phyloP scores from a whole-genome alignment of 768 basidiomycete genomes.

The Dacryopinax primogenitus region DNA sequence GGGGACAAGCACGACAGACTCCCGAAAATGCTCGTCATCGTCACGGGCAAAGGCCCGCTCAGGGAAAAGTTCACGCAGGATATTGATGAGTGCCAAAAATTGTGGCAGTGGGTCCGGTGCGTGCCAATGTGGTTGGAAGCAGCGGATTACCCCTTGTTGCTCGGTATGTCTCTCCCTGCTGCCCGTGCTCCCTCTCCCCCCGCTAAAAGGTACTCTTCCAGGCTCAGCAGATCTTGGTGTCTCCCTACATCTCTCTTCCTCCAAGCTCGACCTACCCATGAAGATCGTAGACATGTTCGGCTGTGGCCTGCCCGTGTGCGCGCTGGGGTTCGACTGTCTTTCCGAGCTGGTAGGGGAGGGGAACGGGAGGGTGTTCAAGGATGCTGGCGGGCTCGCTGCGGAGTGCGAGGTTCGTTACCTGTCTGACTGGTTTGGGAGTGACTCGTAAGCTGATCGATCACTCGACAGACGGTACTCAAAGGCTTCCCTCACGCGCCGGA shows the following conservation, averaged over 20 bases:
- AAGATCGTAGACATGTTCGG: slow-evolving; percentile 99
- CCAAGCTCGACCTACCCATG: slow-evolving; percentile 89
- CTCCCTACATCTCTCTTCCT: slow-evolving; percentile 81
- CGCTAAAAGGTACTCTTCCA: slow-evolving; percentile 21
- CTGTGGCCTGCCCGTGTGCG: slow-evolving; percentile 85
- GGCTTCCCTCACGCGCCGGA: slow-evolving; percentile 46
- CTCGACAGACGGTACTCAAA: slow-evolving; percentile 44
- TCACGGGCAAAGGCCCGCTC: slow-evolving; percentile 85
- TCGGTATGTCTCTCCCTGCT: slow-evolving; percentile 40
- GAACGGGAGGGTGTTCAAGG: slow-evolving; percentile 72
- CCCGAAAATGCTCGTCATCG: slow-evolving; percentile 67
- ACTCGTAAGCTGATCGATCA: neutral
- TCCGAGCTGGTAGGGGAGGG: slow-evolving; percentile 75
- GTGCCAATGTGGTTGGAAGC: slow-evolving; percentile 79
- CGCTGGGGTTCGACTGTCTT: slow-evolving; percentile 72
- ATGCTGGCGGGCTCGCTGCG: slow-evolving; percentile 50
- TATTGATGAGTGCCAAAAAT: slow-evolving; percentile 29
- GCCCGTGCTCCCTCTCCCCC: neutral
- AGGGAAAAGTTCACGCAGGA: slow-evolving; percentile 58
- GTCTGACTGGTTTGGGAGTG: neutral
- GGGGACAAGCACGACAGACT: slow-evolving; percentile 25
- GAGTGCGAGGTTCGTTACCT: slow-evolving; percentile 52
- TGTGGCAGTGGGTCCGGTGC: slow-evolving; percentile 67
- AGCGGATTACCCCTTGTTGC: slow-evolving; percentile 73
- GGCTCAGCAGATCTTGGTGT: slow-evolving; percentile 88